Evolutionary conservation across 2,329 filamentous ascomycete genomes (phyloP).

Genomic region (Beauveria brongniartii): DNA sequence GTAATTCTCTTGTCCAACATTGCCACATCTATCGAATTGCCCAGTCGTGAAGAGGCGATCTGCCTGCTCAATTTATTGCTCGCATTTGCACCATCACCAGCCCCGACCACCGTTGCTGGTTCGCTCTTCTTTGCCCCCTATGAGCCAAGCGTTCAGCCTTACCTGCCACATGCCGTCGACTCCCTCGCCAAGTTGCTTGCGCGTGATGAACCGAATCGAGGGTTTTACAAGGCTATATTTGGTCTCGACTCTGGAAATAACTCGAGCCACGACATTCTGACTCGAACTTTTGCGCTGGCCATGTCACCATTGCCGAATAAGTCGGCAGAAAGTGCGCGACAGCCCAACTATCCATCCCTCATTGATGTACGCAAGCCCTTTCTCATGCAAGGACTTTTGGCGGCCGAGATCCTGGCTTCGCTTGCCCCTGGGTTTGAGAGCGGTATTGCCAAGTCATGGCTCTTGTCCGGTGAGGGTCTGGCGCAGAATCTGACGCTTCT

Average conservation of each 20-base stretch:
- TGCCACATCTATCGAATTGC: conserved; percentile 69
- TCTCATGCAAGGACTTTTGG: conserved; percentile 84
- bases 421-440: conserved; percentile 65
- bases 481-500: conserved; percentile 71
- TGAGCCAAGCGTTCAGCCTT: conserved; percentile 73
- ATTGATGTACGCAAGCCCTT: conserved; percentile 81
- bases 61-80: conserved; percentile 83
- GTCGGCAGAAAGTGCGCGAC: conserved; percentile 41
- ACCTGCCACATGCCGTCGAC: conserved; percentile 84
- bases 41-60: conserved; percentile 77
- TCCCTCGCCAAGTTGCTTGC: conserved; percentile 85
- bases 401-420: conserved; percentile 78
- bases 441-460: conserved; percentile 68
- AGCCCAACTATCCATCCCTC: conserved; percentile 53
- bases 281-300: conserved; percentile 76
- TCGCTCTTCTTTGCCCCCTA: conserved; percentile 71
- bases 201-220: conserved; percentile 85
- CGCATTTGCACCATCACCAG: conserved; percentile 76
- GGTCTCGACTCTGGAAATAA: conserved; percentile 55
- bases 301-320: conserved; percentile 77
- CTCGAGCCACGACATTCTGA: conserved; percentile 71
- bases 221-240: conserved; percentile 77
- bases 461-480: conserved; percentile 77
- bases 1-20: conserved; percentile 87
- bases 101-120: conserved; percentile 49